Evolutionary conservation across 805 yeast species (phyloP).

Genomic region (Martiniozyma abietophila): DNA sequence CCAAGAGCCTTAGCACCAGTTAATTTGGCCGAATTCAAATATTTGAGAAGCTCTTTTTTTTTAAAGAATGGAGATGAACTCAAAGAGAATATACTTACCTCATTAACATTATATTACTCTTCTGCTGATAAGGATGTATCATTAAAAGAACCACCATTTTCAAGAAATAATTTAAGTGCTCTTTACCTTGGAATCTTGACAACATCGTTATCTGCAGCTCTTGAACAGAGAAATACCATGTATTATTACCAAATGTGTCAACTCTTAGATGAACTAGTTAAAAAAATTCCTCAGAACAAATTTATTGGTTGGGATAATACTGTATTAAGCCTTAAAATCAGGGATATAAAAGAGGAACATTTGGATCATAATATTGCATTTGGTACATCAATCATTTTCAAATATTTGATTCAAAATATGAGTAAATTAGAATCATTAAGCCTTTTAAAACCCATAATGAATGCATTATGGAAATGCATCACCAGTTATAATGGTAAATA

Average conservation of each 20-base stretch:
- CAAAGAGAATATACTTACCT: too few species aligned
- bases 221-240: conserved; percentile 10
- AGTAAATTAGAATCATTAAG: conserved; percentile 27
- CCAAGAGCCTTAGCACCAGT: conserved; percentile 52
- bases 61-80: conserved; percentile 11
- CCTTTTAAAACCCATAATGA: conserved; percentile 32
- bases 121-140: too few species aligned
- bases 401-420: conserved; percentile 26
- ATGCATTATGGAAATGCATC: conserved; percentile 48
- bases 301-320: conserved; percentile 24
- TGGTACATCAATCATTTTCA: conserved; percentile 34
- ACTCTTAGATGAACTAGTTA: conserved; percentile 29
- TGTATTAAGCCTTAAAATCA: conserved; percentile 21
- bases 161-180: conserved; percentile 35
- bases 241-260: conserved; percentile 27
- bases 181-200: conserved; percentile 27
- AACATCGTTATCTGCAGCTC: too few species aligned
- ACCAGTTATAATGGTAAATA: conserved; percentile 38
- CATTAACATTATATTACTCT: too few species aligned
- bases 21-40: conserved; percentile 29
- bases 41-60: conserved; percentile 7
- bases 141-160: conserved; percentile 34
- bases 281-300: conserved; percentile 35
- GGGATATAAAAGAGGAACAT: conserved; percentile 12
- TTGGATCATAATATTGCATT: conserved; percentile 29